Base-by-base conservation (phyloP, 768 basidiomycete species). In the Mycena albidolilacea region DNA sequence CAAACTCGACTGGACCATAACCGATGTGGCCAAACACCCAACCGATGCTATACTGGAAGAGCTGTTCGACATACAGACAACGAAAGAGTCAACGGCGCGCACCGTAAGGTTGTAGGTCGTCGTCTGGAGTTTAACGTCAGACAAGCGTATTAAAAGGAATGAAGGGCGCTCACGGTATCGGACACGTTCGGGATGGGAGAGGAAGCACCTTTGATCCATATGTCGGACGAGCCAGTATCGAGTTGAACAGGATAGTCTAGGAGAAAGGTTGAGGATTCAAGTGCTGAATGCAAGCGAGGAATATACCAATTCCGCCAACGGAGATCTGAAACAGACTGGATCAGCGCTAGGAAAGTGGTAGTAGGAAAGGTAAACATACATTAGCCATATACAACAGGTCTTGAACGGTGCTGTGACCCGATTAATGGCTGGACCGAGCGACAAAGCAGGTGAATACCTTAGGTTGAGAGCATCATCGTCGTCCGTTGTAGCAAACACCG, bases 151-250 rank as follows among this genome's bases (percentile, higher is more conserved):
- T 8, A 64, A 21, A n/a, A 64, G 57, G 63, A 70, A 64, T 52
- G 59, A 44, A 23, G 41, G 38, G 65, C 41, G 81, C 88, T 68
- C 70, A 92, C 92, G 38, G 88, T 90, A 67, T 83, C 79, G 15
- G 82, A 82, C 44, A 85, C 78, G 67, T 85, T 85, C 38, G 91
- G 89, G 71, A 91, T 79, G 15, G 90, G 86, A 46, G 82, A 82
- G 2, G 80, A 79, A 41, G 82, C 72, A 23, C 87, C 87, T 73
- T 88, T 83, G 64, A 94, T 86, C 91, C 94, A 95, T 39, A 96
- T 86, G 82, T 96, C 95, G 74, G 89, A 93, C 11, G 94, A 95
- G 72, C 95, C 95, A 1, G 94, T 95, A 82, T 96, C 95, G 60
- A 96, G 84, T 80, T 96, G 95, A 15, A 95, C 89, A 61, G 87